phyloP scores from a whole-genome alignment of 2,329 filamentous ascomycete genomes.

The Leptographium procerum region DNA sequence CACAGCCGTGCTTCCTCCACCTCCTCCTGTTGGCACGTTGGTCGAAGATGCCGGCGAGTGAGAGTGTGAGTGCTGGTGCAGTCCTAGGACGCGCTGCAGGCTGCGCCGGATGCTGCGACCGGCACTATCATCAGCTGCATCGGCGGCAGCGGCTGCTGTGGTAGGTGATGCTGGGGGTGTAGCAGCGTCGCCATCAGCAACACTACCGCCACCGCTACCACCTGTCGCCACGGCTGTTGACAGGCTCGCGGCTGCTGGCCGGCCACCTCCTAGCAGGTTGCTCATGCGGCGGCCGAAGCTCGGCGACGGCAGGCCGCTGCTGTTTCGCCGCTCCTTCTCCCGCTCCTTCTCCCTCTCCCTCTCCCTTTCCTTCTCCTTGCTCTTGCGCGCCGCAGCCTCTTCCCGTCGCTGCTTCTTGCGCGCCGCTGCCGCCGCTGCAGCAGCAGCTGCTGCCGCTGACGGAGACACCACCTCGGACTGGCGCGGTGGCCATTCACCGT shows the following conservation, averaged over 20 bases:
- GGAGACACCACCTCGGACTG: not conserved
- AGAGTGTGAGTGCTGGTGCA: constrained; percentile 7
- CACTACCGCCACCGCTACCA: no score
- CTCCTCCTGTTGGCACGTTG: no score
- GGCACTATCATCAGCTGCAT: constrained; percentile 4
- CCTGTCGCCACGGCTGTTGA: not conserved
- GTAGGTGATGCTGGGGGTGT: not conserved
- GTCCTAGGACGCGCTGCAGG: constrained; percentile 22
- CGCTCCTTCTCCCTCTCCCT: not conserved
- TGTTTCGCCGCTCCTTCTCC: constrained; percentile 2
- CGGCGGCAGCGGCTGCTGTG: not conserved
- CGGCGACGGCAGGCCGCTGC: constrained; percentile 1
- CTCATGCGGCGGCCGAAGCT: constrained; percentile 11
- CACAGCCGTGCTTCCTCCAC: not conserved
- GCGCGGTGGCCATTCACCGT: constrained; percentile 81
- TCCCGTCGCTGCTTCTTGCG: constrained; percentile 1
- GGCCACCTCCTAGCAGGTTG: constrained; percentile 3
- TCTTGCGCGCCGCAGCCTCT: not conserved
- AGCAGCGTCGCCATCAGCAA: not conserved
- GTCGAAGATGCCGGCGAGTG: no score
- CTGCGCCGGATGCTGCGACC: constrained; percentile 21
- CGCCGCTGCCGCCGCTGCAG: not conserved
- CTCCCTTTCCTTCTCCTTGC: not conserved
- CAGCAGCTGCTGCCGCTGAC: not conserved
- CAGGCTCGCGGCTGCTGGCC: not conserved